Evolutionary conservation across 371 early-diverging fungal genomes (phyloP), one percentile per base, ranked within the genome.

Genomic region (Mucor circinelloides): DNA sequence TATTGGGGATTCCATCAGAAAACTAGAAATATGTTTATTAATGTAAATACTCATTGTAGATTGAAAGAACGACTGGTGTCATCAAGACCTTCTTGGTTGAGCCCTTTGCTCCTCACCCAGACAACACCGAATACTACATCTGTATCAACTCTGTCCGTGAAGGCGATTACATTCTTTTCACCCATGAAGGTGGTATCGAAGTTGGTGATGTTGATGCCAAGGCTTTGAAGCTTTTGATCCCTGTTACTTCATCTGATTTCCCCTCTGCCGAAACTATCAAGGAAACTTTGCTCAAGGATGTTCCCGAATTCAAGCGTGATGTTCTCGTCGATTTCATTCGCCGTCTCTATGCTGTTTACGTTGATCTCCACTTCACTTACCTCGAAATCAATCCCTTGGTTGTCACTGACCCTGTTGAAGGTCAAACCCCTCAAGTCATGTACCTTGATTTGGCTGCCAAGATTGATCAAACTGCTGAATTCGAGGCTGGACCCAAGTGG

Each of bases 361-460:
- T 94, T 57, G 96, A 97, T 67, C 88, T 97, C 46, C 94, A 98
- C 82, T 98, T 97, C 74, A 97, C 99, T 50, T 98, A 98, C 79
- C 92, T 98, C 69, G 99, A 98, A 81, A 98, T 98, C 88, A 98
- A 98, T 83, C 99, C 99, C 38, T 85, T 98, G 68, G 99, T 98
- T 12, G 97, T 97, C 64, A 85, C 95, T 50, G 94, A 94, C 60
- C 78, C 87, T 19, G 78, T 75, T 13, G 85, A 85, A 42, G 79
- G 76, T 12, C 74, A 76, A 59, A 74, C 85, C 34, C 88, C 90
- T 62, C 88, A 89, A 78, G 93, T 98, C 63, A 90, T 89, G 80
- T 95, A 93, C 76, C 87, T 98, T 52, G 99, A 98, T 85, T 83
- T 98, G 68, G 99, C 99, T 61, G 98, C 99, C 69, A 98, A 97